Evolutionary conservation across 2,329 filamentous ascomycete genomes (phyloP).

Genomic region (Sphaceloma murrayae): DNA sequence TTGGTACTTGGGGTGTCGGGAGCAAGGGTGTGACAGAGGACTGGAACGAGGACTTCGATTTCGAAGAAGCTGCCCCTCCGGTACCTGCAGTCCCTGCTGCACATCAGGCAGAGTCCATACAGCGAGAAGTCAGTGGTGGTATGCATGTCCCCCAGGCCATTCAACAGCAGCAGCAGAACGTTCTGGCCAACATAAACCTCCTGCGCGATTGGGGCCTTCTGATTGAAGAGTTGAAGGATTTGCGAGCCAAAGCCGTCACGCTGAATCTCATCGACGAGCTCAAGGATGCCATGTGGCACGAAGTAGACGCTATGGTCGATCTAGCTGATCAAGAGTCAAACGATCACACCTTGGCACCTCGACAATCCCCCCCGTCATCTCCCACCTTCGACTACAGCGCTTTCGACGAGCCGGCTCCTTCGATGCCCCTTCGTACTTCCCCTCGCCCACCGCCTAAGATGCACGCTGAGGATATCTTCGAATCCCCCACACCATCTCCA

Average conservation of each 20-base stretch:
- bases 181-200: slow-evolving; percentile 74
- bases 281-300: slow-evolving; percentile 58
- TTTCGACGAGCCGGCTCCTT: slow-evolving; percentile 42
- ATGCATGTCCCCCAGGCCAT: slow-evolving; percentile 75
- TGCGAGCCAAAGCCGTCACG: slow-evolving; percentile 59
- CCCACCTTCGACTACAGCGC: slow-evolving; percentile 50
- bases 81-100: slow-evolving; percentile 20
- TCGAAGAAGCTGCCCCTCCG: slow-evolving; percentile 41
- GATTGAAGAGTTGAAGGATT: slow-evolving; percentile 72
- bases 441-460: slow-evolving; percentile 13
- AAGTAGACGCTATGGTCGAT: slow-evolving; percentile 79
- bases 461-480: slow-evolving; percentile 15
- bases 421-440: slow-evolving; percentile 16
- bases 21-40: slow-evolving; percentile 73
- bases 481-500: slow-evolving; percentile 14
- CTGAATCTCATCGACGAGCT: slow-evolving; percentile 55
- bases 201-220: slow-evolving; percentile 70
- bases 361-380: slow-evolving; percentile 46
- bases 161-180: slow-evolving; percentile 69
- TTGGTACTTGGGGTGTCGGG: slow-evolving; percentile 73
- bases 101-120: slow-evolving; percentile 30
- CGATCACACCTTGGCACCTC: slow-evolving; percentile 41
- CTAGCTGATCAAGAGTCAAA: slow-evolving; percentile 61
- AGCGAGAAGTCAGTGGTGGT: slow-evolving; percentile 26
- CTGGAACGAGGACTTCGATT: slow-evolving; percentile 86